Base-by-base conservation (phyloP, 2,329 filamentous ascomycete species). In the Fusarium penzigii region DNA sequence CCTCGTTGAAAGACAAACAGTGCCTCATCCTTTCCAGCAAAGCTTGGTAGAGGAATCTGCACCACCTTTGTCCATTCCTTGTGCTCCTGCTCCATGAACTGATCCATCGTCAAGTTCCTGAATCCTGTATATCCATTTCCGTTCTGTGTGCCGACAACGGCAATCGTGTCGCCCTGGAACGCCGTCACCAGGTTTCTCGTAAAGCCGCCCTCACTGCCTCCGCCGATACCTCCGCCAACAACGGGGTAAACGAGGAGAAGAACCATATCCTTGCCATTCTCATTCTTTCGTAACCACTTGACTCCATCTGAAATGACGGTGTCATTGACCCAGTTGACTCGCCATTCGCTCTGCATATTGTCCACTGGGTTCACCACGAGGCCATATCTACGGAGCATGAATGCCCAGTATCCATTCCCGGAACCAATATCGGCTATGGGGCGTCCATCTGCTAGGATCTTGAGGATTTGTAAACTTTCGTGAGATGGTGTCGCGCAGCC, bases 71-170 rank as follows among this genome's bases (percentile, higher is more conserved):
- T 76, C 80, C 85, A 91, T 2, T 74, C 75, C 25, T 65, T 67
- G 60, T 82, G 78, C 64, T 86, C 80, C 44, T 68, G 72, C 53
- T 71, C 78, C 72, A 90, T 84, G 74, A 84, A 91, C 63, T 85
- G 78, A 61, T 86, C 85, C 68, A 89, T 83, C 20, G 80, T 84
- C 68, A 80, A 73, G 58, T 79, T 75, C 48, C 75, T 78, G 67
- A 91, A 90, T 0, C 80, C 85, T 1, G 88, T 92, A 66, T 89
- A 91, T 2, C 88, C 86, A 68, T 89, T 91, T 17, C 72, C 71
- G 66, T 90, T 91, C 72, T 90, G 87, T 17, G 88, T 90, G 17
- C 88, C 88, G 2, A 87, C 87, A 13, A 89, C 83, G n/a, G 87
- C 82, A 46, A 91, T 76, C 4, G 79, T 84, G 62, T 86, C 80